Evolutionary conservation across 345 rosid species (phyloP).

Genomic region (Acer saccharum): DNA sequence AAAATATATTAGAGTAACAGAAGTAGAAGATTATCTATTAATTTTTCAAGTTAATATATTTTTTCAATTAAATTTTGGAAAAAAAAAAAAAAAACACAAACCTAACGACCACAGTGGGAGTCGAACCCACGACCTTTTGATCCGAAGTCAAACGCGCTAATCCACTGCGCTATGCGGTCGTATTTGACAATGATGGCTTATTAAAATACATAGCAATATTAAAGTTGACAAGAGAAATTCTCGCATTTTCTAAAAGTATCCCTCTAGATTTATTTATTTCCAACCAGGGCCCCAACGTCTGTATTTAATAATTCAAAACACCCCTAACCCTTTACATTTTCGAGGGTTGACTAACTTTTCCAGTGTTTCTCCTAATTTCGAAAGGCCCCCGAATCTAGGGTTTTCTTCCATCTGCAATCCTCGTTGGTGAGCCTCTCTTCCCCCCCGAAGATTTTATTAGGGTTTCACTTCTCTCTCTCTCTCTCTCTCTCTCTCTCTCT

Average conservation of each 20-base stretch:
- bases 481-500: not conserved
- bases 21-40: too few species aligned
- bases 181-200: not conserved
- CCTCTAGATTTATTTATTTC: not conserved
- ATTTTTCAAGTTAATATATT: too few species aligned
- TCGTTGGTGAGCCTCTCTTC: constrained; percentile 25
- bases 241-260: not conserved
- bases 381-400: constrained; percentile 46
- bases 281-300: constrained; percentile 14
- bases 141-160: constrained; percentile 99
- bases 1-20: too few species aligned
- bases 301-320: constrained; percentile 14
- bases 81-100: not conserved
- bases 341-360: constrained; percentile 18
- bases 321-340: constrained; percentile 16
- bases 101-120: constrained; percentile 78
- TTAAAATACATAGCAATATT: not conserved
- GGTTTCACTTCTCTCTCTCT: not conserved
- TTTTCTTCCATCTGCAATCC: constrained; percentile 28
- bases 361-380: constrained; percentile 23
- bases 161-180: constrained; percentile 98
- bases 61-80: not conserved
- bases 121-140: constrained; percentile 99
- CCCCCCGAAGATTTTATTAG: not conserved
- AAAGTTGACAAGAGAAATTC: not conserved